Evolutionary conservation across 768 basidiomycete genomes (phyloP).

Genomic region (Phylloporus scabripes): DNA sequence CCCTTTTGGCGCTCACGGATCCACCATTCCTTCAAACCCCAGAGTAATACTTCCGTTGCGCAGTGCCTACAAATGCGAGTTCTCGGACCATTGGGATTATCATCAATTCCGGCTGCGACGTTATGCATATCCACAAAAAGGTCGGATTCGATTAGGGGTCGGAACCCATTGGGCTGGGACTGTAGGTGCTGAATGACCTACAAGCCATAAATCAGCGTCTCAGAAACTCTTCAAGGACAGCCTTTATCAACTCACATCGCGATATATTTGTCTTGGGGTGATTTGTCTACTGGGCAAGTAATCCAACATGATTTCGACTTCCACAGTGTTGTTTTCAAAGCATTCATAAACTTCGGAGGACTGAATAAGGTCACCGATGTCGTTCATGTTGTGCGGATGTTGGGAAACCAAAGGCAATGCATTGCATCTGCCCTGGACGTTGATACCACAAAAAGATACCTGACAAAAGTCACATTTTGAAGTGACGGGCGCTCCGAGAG

Average conservation of each 20-base stretch:
- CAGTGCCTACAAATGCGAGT: constrained; percentile 64
- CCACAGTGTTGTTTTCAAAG: constrained; percentile 71
- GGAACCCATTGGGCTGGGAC: constrained; percentile 57
- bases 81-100: constrained; percentile 54
- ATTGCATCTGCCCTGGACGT: constrained; percentile 66
- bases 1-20: constrained; percentile 70
- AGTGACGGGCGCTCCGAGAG: constrained; percentile 67
- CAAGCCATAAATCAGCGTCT: constrained; percentile 5
- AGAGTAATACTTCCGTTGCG: constrained; percentile 68
- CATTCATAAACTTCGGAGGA: constrained; percentile 73
- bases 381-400: constrained; percentile 63
- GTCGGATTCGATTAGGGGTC: constrained; percentile 61
- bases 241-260: constrained; percentile 46
- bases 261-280: constrained; percentile 68
- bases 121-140: constrained; percentile 66
- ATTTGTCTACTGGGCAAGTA: constrained; percentile 61
- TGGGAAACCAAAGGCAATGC: constrained; percentile 53
- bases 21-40: constrained; percentile 81
- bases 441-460: constrained; percentile 78
- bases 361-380: constrained; percentile 71
- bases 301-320: constrained; percentile 82
- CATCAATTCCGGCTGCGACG: constrained; percentile 50
- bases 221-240: not conserved
- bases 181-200: constrained; percentile 62
- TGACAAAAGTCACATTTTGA: constrained; percentile 81